Base-by-base conservation (phyloP, 1,284 basidiomycete species). In the Hemileia vastatrix region DNA sequence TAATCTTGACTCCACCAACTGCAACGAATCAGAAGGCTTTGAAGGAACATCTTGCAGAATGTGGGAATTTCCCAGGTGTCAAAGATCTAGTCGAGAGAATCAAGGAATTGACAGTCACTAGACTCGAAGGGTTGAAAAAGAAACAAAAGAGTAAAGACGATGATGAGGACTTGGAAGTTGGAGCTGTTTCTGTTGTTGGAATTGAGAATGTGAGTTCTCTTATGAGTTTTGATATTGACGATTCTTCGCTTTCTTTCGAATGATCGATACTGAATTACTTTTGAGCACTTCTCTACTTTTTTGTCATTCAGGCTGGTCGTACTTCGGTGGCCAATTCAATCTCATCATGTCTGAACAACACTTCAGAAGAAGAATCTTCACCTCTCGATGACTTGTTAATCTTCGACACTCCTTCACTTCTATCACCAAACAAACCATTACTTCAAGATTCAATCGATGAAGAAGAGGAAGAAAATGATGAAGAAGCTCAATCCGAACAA, bases 401-500 rank as follows among this genome's bases (percentile, higher is more conserved):
- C 23, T 70, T 66, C 36, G 72, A 74, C 59, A 70, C 72, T 21
- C 67, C 72, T 1, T 65, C 65, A 6, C 65, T 74, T 5, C 24
- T 71, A 21, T 66, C 67, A 0, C 57, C 67, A 43, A 66, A n/a
- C 11, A 44, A 45, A 51, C 36, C 15, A 24, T 52, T 21, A 15
- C 23, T 6, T 8, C 48, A 56, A 8, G 36, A 40, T 23, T 18
- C 9, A 9, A 27, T 27, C 27, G 27, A 27, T 27, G 27, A 27
- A 27, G 36, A 40, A 40, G 15, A 15, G 8, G 8, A 9, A 40
- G 36, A 67, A 66, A 31, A 64, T 67, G 54, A 67, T 65, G 69
- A 65, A 68, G 60, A 56, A 11, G 62, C 56, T 23, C 63, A 53
- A 49, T 53, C 48, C 6, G 65, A 61, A 4, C 65, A 57, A 48